Conservation (phyloP, 2,329 filamentous ascomycete species). For the Periconia sp. region DNA sequence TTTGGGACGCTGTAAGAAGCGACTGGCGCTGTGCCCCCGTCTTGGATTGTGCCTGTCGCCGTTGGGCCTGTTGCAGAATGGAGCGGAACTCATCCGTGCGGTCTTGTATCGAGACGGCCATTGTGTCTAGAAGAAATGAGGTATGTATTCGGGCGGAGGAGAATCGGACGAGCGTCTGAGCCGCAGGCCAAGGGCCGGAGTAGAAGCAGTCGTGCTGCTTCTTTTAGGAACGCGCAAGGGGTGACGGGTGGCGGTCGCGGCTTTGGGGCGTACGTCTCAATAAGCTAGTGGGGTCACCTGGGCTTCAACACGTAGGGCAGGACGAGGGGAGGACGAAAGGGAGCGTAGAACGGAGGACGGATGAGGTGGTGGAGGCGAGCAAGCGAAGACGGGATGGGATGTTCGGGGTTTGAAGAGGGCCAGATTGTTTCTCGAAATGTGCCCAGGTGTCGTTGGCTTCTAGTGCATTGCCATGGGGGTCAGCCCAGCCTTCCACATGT, state of each 20-base stretch:
- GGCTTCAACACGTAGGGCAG: background rate
- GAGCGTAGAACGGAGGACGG: too few species aligned
- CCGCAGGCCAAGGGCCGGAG: background rate
- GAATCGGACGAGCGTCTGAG: background rate
- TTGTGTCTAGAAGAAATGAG: constrained; percentile 26
- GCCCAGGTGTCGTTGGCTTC: background rate
- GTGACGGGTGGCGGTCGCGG: background rate
- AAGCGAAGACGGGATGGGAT: background rate
- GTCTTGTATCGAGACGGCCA: constrained; percentile 83
- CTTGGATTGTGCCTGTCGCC: constrained; percentile 74
- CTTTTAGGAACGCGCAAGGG: background rate
- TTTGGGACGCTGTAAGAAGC: constrained; percentile 72
- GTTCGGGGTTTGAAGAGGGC: background rate
- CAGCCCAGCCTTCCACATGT: background rate
- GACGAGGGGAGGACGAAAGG: background rate
- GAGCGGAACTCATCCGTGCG: constrained; percentile 93
- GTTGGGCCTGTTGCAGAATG: constrained; percentile 84
- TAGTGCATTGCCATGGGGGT: background rate
- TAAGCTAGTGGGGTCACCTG: background rate
- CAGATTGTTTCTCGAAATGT: background rate
- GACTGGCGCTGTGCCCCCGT: constrained; percentile 77
- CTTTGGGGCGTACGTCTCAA: too few species aligned
- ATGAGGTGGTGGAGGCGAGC: background rate
- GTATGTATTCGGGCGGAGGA: background rate
- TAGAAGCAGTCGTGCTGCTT: background rate